Percentiles rank a stretch among this genome's conserved stretches.
Conservation (phyloP, 108 stramenopile species). For the Skeletonema costatum region DNA sequence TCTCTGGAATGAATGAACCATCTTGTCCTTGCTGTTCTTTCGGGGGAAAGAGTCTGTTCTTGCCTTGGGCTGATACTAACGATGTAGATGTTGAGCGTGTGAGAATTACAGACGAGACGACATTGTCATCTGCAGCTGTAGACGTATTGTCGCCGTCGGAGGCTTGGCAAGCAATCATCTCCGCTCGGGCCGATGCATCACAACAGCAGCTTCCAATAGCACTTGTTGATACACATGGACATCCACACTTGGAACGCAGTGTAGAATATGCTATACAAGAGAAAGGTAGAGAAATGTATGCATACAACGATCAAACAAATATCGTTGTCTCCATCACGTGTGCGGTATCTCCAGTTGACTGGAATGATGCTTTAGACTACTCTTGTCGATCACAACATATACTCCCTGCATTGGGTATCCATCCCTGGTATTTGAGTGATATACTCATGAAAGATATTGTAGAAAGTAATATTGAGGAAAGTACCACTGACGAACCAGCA, state of each 20-base stretch:
- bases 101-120: neutral
- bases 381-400: conserved; percentile 50
- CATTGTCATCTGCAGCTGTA: neutral
- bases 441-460: conserved; percentile 16
- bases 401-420: conserved; percentile 72
- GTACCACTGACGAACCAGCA: neutral
- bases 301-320: neutral
- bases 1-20: conserved; percentile 1
- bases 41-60: conserved; percentile 23
- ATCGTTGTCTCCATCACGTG: conserved; percentile 57
- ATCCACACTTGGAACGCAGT: conserved; percentile 74
- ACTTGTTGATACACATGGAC: conserved; percentile 81
- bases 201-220: conserved; percentile 10
- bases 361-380: conserved; percentile 62
- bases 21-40: conserved; percentile 51
- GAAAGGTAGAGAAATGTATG: neutral
- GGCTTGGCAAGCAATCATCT: conserved; percentile 23
- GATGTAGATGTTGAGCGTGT: neutral
- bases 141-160: conserved; percentile 34
- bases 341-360: conserved; percentile 71
- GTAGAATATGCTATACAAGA: conserved; percentile 32
- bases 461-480: neutral
- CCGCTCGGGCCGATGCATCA: neutral
- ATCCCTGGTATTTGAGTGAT: conserved; percentile 80
- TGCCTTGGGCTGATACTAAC: conserved; percentile 9